phyloP scores from a whole-genome alignment of 768 basidiomycete genomes.

The Strobilomyces confusus region DNA sequence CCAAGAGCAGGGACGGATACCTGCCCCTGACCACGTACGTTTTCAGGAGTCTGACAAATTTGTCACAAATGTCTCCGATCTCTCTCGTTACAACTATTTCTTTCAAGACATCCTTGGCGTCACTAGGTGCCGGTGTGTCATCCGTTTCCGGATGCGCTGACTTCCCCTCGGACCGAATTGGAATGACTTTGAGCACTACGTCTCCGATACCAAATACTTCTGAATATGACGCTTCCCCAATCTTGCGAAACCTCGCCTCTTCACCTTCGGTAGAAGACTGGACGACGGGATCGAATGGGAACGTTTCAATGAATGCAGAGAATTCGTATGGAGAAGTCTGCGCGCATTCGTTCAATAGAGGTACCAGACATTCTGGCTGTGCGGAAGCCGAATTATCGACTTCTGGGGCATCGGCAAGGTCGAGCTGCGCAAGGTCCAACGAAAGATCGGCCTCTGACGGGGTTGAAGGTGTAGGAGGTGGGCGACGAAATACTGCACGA shows the following conservation, averaged over 20 bases:
- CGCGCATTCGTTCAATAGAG: constrained; percentile 67
- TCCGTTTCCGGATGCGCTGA: constrained; percentile 27
- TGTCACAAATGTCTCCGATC: constrained; percentile 71
- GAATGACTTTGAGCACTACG: constrained; percentile 89
- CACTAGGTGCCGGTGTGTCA: constrained; percentile 66
- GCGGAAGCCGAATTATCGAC: constrained; percentile 41
- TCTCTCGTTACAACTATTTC: constrained; percentile 73
- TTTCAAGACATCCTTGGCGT: constrained; percentile 72
- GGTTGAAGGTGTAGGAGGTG: constrained; percentile 55
- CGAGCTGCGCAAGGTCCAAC: constrained; percentile 32
- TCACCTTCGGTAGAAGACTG: constrained; percentile 29
- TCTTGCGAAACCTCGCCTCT: constrained; percentile 61
- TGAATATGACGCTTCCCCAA: constrained; percentile 95
- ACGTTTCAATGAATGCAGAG: constrained; percentile 77
- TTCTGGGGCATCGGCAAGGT: constrained; percentile 47
- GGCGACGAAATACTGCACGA: constrained; percentile 33
- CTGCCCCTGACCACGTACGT: constrained; percentile 82
- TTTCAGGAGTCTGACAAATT: constrained; percentile 78
- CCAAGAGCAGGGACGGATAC: constrained; percentile 77
- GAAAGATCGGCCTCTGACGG: constrained; percentile 47
- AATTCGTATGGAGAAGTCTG: constrained; percentile 73
- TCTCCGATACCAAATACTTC: constrained; percentile 92
- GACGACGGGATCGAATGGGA: constrained; percentile 72
- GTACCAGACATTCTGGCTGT: constrained; percentile 52
- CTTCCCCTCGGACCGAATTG: constrained; percentile 55